A percentile compares a stretch with the other conserved stretches of the same genome.
These are phyloP conservation scores for Phialophora chinensis DNA, from an alignment of 2,329 filamentous ascomycete species.

Conservation along the genomic window DNA sequence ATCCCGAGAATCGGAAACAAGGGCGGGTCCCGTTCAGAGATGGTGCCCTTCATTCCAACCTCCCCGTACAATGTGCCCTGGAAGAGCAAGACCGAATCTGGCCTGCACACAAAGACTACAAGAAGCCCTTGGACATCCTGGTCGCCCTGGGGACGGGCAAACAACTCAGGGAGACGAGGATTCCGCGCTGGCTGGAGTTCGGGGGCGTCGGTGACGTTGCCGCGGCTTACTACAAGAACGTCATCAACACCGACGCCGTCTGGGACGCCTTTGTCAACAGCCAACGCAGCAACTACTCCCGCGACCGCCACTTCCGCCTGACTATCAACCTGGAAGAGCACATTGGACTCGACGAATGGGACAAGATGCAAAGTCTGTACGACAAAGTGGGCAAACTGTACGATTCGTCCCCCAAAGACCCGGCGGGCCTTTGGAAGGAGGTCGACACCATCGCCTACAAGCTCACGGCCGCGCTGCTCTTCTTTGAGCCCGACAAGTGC, in stretches of 20 bases:
- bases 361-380: slow-evolving; percentile 6
- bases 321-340: slow-evolving; percentile 5
- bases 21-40: slow-evolving; percentile 10
- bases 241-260: slow-evolving; percentile 12
- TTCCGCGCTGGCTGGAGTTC: slow-evolving; percentile 14
- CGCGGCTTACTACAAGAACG: slow-evolving; percentile 15
- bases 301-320: slow-evolving; percentile 1
- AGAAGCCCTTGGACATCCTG: slow-evolving; percentile 13
- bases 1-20: slow-evolving; percentile 11
- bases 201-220: slow-evolving; percentile 8
- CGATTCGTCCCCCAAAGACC: neutral
- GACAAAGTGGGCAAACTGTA: slow-evolving; percentile 4
- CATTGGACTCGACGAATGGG: slow-evolving; percentile 9
- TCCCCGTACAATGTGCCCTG: slow-evolving; percentile 10
- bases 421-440: slow-evolving; percentile 2
- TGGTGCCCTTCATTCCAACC: slow-evolving; percentile 10
- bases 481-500: slow-evolving; percentile 8
- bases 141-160: slow-evolving; percentile 10
- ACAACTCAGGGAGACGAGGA: slow-evolving; percentile 3
- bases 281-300: slow-evolving; percentile 9
- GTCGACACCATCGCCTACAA: slow-evolving; percentile 8
- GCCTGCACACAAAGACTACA: slow-evolving; percentile 10
- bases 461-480: slow-evolving; percentile 11
- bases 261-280: slow-evolving; percentile 14
- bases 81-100: slow-evolving; percentile 15